Percentiles rank a stretch among this genome's conserved stretches.
These are phyloP conservation scores for Austroboletus novae-zelandiae DNA, from an alignment of 1,284 basidiomycete genomes.

Conservation along the genomic window DNA sequence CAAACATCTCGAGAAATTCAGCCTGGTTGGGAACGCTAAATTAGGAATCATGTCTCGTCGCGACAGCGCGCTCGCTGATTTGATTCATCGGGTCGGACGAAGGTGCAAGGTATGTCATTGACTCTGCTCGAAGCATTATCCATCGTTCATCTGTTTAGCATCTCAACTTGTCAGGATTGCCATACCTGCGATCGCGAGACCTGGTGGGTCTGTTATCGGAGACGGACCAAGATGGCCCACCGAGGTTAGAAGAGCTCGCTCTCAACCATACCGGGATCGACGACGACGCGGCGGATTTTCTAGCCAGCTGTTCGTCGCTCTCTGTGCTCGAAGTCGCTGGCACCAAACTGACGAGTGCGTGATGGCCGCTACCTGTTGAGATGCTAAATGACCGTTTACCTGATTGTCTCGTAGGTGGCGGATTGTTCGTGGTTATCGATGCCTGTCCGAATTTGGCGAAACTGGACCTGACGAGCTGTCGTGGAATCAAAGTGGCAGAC, in stretches of 20 bases:
- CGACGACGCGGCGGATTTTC: conserved; percentile 51
- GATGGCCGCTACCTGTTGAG: not conserved
- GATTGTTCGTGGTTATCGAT: conserved; percentile 57
- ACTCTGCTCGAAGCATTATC: not conserved
- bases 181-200: conserved; percentile 50
- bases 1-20: conserved; percentile 48
- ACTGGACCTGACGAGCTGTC: conserved; percentile 64
- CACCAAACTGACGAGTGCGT: conserved; percentile 58
- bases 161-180: conserved; percentile 57
- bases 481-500: conserved; percentile 56
- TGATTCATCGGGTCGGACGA: conserved; percentile 54
- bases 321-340: conserved; percentile 50
- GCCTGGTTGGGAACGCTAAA: conserved; percentile 61
- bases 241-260: conserved; percentile 47
- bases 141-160: conserved; percentile 26
- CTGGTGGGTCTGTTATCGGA: conserved; percentile 47
- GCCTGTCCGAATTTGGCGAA: conserved; percentile 49
- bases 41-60: conserved; percentile 41
- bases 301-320: conserved; percentile 51
- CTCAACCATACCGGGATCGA: conserved; percentile 62
- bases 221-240: conserved; percentile 27
- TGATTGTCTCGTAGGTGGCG: conserved; percentile 41
- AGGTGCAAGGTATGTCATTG: conserved; percentile 50
- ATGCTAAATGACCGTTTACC: not conserved
- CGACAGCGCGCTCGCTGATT: conserved; percentile 39